Percentiles rank a stretch among this genome's conserved stretches.
phyloP scores from a whole-genome alignment of 805 yeast genomes.

The Lipomyces kockii region DNA sequence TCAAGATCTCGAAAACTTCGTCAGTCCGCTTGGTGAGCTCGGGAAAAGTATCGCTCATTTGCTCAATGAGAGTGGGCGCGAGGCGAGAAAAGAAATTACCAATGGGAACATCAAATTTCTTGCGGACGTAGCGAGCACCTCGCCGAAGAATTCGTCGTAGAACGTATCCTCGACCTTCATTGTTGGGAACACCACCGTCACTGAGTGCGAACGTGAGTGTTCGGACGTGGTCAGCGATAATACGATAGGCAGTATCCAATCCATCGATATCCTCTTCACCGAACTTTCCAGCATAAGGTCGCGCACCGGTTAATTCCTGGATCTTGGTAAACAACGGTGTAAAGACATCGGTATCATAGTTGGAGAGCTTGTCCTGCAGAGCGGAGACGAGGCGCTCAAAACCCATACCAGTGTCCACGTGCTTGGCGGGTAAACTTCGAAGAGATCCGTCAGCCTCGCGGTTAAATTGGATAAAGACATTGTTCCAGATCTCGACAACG shows the following conservation, averaged over 20 bases:
- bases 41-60: slow-evolving; percentile 88
- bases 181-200: slow-evolving; percentile 99
- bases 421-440: slow-evolving; percentile 87
- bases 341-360: slow-evolving; percentile 97
- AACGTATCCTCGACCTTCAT: slow-evolving; percentile 98
- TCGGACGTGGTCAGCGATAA: slow-evolving; percentile 97
- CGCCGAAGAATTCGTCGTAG: slow-evolving; percentile 95
- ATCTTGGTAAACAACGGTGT: slow-evolving; percentile 83
- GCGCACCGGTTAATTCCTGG: slow-evolving; percentile 90
- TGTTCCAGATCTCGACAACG: slow-evolving; percentile 97
- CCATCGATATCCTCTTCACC: slow-evolving; percentile 91
- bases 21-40: slow-evolving; percentile 75
- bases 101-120: slow-evolving; percentile 93
- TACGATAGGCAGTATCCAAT: slow-evolving; percentile 97
- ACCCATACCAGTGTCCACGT: slow-evolving; percentile 98
- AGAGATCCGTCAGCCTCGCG: slow-evolving; percentile 86
- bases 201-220: slow-evolving; percentile 94
- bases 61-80: slow-evolving; percentile 90
- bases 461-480: slow-evolving; percentile 95
- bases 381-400: slow-evolving; percentile 96
- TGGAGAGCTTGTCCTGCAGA: slow-evolving; percentile 86
- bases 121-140: slow-evolving; percentile 96
- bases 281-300: slow-evolving; percentile 89
- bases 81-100: slow-evolving; percentile 91
- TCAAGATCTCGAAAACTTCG: slow-evolving; percentile 83